Conservation (phyloP, 768 basidiomycete genomes). For the Nidularia sp. region DNA sequence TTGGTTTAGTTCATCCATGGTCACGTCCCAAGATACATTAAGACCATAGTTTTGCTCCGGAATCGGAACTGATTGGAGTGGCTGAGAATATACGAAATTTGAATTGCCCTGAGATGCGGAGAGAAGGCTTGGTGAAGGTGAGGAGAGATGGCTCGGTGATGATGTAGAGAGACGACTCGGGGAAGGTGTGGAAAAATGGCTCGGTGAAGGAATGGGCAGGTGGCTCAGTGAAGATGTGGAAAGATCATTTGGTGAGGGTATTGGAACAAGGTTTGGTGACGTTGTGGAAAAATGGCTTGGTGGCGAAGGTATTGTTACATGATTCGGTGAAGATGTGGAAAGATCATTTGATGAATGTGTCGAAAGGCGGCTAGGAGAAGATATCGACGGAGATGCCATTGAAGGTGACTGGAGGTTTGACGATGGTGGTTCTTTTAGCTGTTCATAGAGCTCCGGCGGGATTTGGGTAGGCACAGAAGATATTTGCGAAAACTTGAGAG, state of each 20-base stretch:
- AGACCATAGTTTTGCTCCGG: constrained; percentile 1
- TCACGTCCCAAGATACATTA: constrained; percentile 19
- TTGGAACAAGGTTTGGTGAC: constrained; percentile 1
- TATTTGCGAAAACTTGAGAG: constrained; percentile 27
- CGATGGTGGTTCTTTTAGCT: constrained; percentile 19
- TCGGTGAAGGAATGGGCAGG: background rate
- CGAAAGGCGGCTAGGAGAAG: constrained; percentile 3
- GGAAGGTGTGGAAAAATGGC: background rate
- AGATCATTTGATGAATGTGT: background rate
- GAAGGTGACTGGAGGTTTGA: no score
- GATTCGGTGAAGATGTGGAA: constrained; percentile 2
- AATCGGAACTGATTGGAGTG: background rate
- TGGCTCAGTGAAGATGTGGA: constrained; percentile 3
- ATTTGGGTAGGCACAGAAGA: constrained; percentile 23
- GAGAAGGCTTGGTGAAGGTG: background rate
- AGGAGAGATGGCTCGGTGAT: background rate
- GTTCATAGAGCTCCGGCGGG: constrained; percentile 23
- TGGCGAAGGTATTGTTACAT: background rate
- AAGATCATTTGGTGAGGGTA: background rate
- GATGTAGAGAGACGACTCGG: constrained; percentile 1
- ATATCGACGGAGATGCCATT: constrained; percentile 3
- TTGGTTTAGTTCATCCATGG: constrained; percentile 19
- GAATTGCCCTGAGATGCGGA: background rate
- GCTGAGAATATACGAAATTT: no score
- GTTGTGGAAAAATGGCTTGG: background rate